phyloP scores from a whole-genome alignment of 139 green algal species.

The Chlorella vulgaris region DNA sequence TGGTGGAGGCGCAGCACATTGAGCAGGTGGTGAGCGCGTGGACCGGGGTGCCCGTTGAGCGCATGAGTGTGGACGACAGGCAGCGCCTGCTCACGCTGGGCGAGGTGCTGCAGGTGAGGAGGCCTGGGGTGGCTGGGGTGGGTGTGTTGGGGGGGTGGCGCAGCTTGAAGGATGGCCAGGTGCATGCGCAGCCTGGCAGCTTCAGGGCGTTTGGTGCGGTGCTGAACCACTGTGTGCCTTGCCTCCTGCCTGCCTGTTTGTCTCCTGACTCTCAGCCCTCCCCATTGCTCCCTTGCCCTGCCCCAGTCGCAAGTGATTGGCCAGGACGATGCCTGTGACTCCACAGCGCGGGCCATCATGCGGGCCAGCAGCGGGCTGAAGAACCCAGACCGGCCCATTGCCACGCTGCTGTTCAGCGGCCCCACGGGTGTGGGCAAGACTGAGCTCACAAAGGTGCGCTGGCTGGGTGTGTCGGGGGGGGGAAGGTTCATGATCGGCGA shows the following conservation, averaged over 20 bases:
- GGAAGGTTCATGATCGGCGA: no score
- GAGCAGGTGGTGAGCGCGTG: slow-evolving; percentile 84
- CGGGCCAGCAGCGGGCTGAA: slow-evolving; percentile 65
- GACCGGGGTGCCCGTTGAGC: slow-evolving; percentile 73
- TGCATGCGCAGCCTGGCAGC: neutral
- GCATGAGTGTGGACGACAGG: slow-evolving; percentile 66
- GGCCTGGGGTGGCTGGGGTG: neutral
- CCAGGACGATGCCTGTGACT: slow-evolving; percentile 71
- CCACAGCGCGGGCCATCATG: slow-evolving; percentile 61
- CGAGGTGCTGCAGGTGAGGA: slow-evolving; percentile 49
- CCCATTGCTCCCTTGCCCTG: neutral
- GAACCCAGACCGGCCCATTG: slow-evolving; percentile 71
- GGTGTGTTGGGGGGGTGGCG: neutral
- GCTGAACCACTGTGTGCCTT: neutral
- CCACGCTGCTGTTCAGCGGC: slow-evolving; percentile 76
- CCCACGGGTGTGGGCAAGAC: slow-evolving; percentile 90
- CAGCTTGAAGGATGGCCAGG: neutral
- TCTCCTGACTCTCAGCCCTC: neutral
- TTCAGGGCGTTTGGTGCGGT: no score
- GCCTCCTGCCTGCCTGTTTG: neutral
- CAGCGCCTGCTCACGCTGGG: slow-evolving; percentile 61
- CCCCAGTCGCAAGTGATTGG: slow-evolving; percentile 70
- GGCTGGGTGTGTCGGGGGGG: no score
- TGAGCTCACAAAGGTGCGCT: slow-evolving; percentile 68
- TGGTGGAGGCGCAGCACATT: slow-evolving; percentile 82